Evolutionary conservation across 441 rosid genomes (phyloP).

Genomic region (Adansonia rubrostipa): DNA sequence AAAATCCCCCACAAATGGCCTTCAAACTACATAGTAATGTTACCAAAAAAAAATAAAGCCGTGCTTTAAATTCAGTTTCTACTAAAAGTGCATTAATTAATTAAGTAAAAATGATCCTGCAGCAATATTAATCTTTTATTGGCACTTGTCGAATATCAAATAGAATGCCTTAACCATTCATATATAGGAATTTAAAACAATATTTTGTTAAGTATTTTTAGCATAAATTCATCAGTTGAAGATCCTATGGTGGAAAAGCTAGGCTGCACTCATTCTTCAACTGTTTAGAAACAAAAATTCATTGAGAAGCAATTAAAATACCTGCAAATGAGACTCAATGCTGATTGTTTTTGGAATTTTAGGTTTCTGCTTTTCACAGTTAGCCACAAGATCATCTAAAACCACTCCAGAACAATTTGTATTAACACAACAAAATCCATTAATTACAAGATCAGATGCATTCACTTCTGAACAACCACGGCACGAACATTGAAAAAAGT

Average conservation of each 20-base stretch:
- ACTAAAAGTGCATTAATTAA: not conserved
- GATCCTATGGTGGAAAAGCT: conserved; percentile 17
- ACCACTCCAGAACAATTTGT: conserved; percentile 68
- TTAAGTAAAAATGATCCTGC: not conserved
- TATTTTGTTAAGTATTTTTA: not conserved
- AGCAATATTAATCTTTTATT: conserved; percentile 2
- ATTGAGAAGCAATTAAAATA: conserved; percentile 33
- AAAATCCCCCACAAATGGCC: not conserved
- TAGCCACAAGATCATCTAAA: conserved; percentile 45
- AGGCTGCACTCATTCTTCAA: conserved; percentile 11
- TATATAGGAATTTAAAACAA: not conserved
- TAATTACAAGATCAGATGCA: conserved; percentile 69
- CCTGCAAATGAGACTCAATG: conserved; percentile 50
- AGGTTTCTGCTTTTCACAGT: conserved; percentile 47
- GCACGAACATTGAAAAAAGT: conserved; percentile 75
- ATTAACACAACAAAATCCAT: conserved; percentile 65
- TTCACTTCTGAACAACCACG: conserved; percentile 67
- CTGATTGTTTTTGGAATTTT: conserved; percentile 34
- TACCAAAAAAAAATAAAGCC: not conserved
- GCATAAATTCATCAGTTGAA: not conserved
- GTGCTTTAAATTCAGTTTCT: conserved; percentile 1
- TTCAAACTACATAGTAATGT: not conserved
- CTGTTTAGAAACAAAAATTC: conserved; percentile 18
- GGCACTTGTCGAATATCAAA: not conserved
- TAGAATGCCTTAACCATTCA: not conserved